Evolutionary conservation across 2,329 filamentous ascomycete genomes (phyloP), one percentile per base, ranked within the genome.

Genomic region (Colletotrichum magnum): DNA sequence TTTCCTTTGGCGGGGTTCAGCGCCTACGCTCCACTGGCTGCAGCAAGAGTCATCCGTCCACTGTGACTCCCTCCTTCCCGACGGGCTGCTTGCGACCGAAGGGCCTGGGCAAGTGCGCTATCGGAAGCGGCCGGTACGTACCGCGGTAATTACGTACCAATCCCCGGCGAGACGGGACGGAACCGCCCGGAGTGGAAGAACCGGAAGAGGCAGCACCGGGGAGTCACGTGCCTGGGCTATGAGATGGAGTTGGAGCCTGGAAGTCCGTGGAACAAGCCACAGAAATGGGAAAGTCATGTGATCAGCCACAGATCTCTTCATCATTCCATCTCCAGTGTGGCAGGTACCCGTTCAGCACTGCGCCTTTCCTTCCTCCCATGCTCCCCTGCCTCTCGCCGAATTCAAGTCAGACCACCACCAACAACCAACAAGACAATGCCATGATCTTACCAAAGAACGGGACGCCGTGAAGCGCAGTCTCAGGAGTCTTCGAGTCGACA

Each of bases 1-100:
- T 69, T 69, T 69, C 62, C 62, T 61, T 57, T 60, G 62, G 67
- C 67, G 67, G 67, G 67, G 67, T 60, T 50, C 54, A 53, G 32
- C 15, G 36, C 45, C 53, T 64, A 21, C 60, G 41, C 53, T 28
- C 65, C 52, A 45, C 47, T 43, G 15, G 15, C 12, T 12, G 32
- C 32, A 36, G 28, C 2, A 24, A 39, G 54, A 45, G 28, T 59
- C 50, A 61, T 28, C 45, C n/a, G 9, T n/a, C 51, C 32, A 28
- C 16, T 21, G 21, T 10, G 9, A 36, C 24, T 58, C 26, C 51
- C 52, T 67, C 43, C 18, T 47, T 56, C 28, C 26, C 15, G 51
- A 64, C 48, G 28, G 45, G 3, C 5, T 36, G 32, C 32, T 36
- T 51, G 47, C 28, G 47, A 39, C 26, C 32, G 45, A 47, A 9